phyloP scores from a whole-genome alignment of 176 grass and related monocot species.

The Aegilops longissima region DNA sequence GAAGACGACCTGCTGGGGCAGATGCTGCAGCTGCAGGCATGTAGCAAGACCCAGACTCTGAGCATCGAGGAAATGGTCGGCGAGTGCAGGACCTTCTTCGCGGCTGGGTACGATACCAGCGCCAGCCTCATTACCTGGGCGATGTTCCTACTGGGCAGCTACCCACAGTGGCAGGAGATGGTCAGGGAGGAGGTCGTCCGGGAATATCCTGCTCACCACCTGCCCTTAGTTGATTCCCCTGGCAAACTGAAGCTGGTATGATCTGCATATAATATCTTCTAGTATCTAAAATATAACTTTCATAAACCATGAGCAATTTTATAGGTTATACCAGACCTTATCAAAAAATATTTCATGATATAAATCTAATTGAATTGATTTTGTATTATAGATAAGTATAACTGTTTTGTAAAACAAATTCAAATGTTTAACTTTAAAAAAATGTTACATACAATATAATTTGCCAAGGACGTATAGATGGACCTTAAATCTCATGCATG shows the following conservation, averaged over 20 bases:
- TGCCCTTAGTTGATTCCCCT: background rate
- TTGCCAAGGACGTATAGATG: too few relatives aligned
- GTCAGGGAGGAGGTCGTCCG: slow-evolving; percentile 30
- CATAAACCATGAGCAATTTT: too few relatives aligned
- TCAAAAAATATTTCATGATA: too few relatives aligned
- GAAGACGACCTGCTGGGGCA: slow-evolving; percentile 47
- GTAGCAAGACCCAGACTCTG: background rate
- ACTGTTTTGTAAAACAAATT: too few relatives aligned
- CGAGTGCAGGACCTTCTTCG: slow-evolving; percentile 54
- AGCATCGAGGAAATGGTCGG: slow-evolving; percentile 47
- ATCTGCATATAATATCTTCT: background rate
- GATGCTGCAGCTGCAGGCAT: slow-evolving; percentile 27
- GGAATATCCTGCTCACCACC: background rate
- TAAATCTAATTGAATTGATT: background rate
- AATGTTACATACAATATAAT: background rate
- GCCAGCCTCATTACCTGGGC: slow-evolving; percentile 36
- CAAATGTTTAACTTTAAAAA: too few relatives aligned
- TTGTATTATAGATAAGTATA: too few relatives aligned
- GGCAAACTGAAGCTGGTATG: slow-evolving; percentile 39
- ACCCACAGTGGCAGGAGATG: slow-evolving; percentile 24
- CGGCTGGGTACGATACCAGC: slow-evolving; percentile 44
- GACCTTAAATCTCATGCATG: too few relatives aligned
- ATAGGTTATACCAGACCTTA: background rate
- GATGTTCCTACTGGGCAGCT: slow-evolving; percentile 41
- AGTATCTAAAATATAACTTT: background rate